Evolutionary conservation across 768 basidiomycete genomes (phyloP).

Genomic region (Boletus sp.): DNA sequence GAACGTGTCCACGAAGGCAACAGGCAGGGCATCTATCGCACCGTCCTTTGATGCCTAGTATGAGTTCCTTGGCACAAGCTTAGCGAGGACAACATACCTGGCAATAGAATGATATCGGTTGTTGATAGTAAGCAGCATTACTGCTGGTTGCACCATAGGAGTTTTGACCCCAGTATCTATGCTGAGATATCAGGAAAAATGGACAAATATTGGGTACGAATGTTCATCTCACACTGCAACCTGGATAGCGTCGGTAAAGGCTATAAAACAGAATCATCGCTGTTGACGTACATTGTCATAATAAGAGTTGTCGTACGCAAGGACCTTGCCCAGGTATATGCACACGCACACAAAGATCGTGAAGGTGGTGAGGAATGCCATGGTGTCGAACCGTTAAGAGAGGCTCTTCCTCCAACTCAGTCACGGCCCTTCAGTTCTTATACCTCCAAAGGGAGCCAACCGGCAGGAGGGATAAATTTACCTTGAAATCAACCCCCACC

Average conservation of each 20-base stretch:
- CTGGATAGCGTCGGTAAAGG: slow-evolving; percentile 31
- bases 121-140: slow-evolving; percentile 56
- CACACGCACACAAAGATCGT: slow-evolving; percentile 1
- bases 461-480: not conserved
- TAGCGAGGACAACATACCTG: slow-evolving; percentile 37
- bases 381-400: slow-evolving; percentile 3
- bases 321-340: slow-evolving; percentile 15
- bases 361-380: slow-evolving; percentile 10
- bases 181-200: not conserved
- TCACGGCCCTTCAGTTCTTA: slow-evolving; percentile 15
- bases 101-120: slow-evolving; percentile 63
- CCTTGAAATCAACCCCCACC: not conserved
- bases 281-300: slow-evolving; percentile 58
- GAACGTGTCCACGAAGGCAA: slow-evolving; percentile 69
- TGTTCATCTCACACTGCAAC: slow-evolving; percentile 49
- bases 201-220: not conserved
- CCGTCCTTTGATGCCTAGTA: slow-evolving; percentile 45
- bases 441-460: slow-evolving; percentile 6
- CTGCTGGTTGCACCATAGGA: slow-evolving; percentile 61
- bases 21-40: slow-evolving; percentile 64
- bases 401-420: not conserved
- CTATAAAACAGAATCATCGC: not conserved
- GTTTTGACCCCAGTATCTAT: slow-evolving; percentile 75
- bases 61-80: slow-evolving; percentile 1
- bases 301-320: slow-evolving; percentile 54